Conservation (phyloP, 2,329 filamentous ascomycete genomes). For the Colletotrichum salicis region DNA sequence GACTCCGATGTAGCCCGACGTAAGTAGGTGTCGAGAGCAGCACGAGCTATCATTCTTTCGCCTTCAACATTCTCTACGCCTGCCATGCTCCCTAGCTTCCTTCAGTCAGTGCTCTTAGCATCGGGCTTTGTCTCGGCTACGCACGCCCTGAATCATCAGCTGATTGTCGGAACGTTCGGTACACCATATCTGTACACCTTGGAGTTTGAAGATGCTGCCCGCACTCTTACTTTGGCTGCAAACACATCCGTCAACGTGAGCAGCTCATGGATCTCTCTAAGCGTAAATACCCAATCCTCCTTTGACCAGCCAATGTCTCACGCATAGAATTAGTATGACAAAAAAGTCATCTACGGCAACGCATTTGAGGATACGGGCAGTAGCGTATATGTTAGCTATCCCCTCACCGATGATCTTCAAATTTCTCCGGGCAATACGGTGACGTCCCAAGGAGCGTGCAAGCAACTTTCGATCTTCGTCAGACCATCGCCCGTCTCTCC, state of each 20-base stretch:
- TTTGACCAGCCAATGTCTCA: not conserved
- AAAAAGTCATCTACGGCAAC: conserved; percentile 7
- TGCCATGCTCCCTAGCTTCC: not conserved
- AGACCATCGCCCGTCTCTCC: not conserved
- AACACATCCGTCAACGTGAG: conserved; percentile 8
- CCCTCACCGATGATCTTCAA: not conserved
- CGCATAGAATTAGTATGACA: not conserved
- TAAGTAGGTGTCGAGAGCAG: too few species aligned
- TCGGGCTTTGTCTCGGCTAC: not conserved
- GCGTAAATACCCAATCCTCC: not conserved
- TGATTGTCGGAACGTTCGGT: conserved; percentile 8
- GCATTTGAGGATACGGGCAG: not conserved
- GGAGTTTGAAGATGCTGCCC: conserved; percentile 10
- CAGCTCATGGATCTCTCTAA: conserved; percentile 17
- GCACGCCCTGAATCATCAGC: not conserved
- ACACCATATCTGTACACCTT: conserved; percentile 9
- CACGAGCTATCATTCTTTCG: too few species aligned
- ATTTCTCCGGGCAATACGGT: not conserved
- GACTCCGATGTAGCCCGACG: too few species aligned
- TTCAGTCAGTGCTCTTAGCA: not conserved
- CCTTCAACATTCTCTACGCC: not conserved
- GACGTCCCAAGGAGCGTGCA: not conserved
- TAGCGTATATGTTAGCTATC: conserved; percentile 13
- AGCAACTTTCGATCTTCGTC: conserved; percentile 6
- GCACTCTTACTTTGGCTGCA: not conserved